Evolutionary conservation across 2,329 filamentous ascomycete genomes (phyloP), one percentile per base, ranked within the genome.

Genomic region (Emergomyces orientalis): DNA sequence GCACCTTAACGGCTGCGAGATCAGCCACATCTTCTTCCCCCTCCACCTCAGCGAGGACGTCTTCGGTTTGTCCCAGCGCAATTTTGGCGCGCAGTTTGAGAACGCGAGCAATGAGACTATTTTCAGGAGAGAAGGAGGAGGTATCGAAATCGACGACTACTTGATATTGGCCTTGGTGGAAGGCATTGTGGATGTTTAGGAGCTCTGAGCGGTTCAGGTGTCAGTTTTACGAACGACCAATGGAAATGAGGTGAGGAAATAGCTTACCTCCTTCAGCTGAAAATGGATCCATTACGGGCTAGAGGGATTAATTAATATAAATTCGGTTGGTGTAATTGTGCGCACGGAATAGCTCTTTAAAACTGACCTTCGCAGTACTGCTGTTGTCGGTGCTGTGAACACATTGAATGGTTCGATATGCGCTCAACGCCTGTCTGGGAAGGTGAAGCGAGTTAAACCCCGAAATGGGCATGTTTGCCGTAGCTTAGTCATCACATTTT

Each of bases 101-200:
- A 54, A 96, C 79, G 63, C 87, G 87, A 49, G 90, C 89, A 51
- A 90, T 85, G 17, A 91, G 81, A 56, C 82, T 81, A 78, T 97
- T 97, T 71, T 88, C 86, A 66, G 86, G 69, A 54, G 90, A 94
- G 72, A 97, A 88, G 64, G 86, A 81, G 6, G 88, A 86, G 52
- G 86, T 88, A 76, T 95, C 88, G 78, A 91, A 96, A 79, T 94
- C 88, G 76, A 95, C 77, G 67, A 95, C 92, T 72, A 88, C 82
- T 72, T 90, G 84, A 82, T 90, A 96, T 81, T 96, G 92, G 73
- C 90, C 91, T 76, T 85, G 83, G 76, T 86, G 81, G 78, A 86
- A 86, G 73, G 84, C 83, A 71, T 82, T 86, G 78, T 86, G 83
- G 72, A 87, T 84, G 79, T 85, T 86, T 72, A 86, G 81, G 70